These are phyloP conservation scores for Cyberlindnera petersonii DNA, from an alignment of 805 yeast genomes.

Conservation along the genomic window DNA sequence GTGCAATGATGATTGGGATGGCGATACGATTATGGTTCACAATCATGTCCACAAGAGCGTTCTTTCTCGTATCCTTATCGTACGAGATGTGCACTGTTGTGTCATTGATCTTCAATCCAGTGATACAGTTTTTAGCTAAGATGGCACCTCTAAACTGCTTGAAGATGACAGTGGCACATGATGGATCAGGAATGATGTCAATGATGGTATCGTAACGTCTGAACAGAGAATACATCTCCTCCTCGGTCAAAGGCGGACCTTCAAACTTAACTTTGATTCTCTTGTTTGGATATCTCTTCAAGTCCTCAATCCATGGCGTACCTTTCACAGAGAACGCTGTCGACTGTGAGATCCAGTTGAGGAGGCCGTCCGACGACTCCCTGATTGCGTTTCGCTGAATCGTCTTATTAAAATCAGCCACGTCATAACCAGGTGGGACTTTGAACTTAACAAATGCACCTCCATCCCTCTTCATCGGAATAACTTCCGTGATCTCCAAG, in stretches of 20 bases:
- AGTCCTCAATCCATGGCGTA: conserved; percentile 93
- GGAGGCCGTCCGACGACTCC: conserved; percentile 34
- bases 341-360: conserved; percentile 45
- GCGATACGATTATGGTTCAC: conserved; percentile 77
- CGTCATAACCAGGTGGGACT: conserved; percentile 49
- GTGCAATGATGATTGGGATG: conserved; percentile 73
- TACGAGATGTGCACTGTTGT: conserved; percentile 74
- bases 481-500: conserved; percentile 51
- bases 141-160: conserved; percentile 62
- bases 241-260: conserved; percentile 75
- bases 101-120: conserved; percentile 65
- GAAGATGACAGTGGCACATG: conserved; percentile 51
- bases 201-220: conserved; percentile 83
- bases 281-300: conserved; percentile 69
- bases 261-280: conserved; percentile 65
- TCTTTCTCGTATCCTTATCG: conserved; percentile 50
- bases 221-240: conserved; percentile 72
- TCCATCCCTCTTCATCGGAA: conserved; percentile 79
- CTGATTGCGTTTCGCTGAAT: conserved; percentile 45
- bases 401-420: conserved; percentile 49
- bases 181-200: conserved; percentile 61
- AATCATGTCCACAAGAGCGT: conserved; percentile 53
- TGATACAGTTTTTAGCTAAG: conserved; percentile 85
- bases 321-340: conserved; percentile 78
- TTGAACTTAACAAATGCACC: conserved; percentile 85